phyloP scores from a whole-genome alignment of 148 eudicot genomes.

The Camellia lanceoleosa region DNA sequence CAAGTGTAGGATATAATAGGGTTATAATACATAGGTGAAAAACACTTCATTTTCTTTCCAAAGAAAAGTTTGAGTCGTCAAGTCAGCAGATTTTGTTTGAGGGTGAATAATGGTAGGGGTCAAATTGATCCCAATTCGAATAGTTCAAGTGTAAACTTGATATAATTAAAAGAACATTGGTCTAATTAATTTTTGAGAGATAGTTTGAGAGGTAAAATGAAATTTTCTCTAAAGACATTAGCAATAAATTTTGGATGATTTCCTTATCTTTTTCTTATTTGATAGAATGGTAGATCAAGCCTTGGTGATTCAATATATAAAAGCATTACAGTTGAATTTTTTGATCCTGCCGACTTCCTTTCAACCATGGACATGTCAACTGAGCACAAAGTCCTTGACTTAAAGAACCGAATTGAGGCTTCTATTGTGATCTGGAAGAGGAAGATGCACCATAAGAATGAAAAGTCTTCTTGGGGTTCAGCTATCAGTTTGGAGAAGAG shows the following conservation, averaged over 20 bases:
- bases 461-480: slow-evolving; percentile 78
- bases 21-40: too few species aligned
- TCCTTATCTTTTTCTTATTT: background rate
- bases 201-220: too few species aligned
- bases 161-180: too few species aligned
- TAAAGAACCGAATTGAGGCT: slow-evolving; percentile 89
- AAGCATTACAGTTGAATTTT: slow-evolving; percentile 73
- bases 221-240: too few species aligned
- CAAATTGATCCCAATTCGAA: too few species aligned
- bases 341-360: slow-evolving; percentile 53
- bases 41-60: too few species aligned
- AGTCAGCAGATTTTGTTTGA: too few species aligned
- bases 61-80: too few species aligned
- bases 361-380: slow-evolving; percentile 56
- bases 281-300: slow-evolving; percentile 81
- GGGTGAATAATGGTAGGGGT: too few species aligned
- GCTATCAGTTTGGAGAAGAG: slow-evolving; percentile 73
- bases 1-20: too few species aligned
- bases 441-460: slow-evolving; percentile 73
- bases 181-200: too few species aligned
- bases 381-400: slow-evolving; percentile 73
- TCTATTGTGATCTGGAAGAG: slow-evolving; percentile 83
- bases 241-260: background rate
- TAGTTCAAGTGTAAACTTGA: too few species aligned
- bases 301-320: slow-evolving; percentile 70